Conservation (phyloP, 1,284 basidiomycete genomes). For the Microbotryomycetes sp. region DNA sequence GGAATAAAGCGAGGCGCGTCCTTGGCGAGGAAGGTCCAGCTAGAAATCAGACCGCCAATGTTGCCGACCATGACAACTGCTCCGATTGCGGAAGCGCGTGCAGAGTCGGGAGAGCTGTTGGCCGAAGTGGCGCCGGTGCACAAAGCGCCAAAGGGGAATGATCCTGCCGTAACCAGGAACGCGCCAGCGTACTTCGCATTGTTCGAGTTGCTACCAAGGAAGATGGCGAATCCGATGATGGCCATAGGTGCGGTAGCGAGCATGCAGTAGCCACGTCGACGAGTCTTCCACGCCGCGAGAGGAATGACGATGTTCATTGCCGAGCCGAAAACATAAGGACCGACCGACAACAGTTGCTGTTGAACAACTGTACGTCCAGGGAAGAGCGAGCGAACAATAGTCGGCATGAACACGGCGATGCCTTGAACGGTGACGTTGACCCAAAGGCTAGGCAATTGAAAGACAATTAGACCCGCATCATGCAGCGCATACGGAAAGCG, state of each 20-base stretch:
- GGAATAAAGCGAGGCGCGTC: conserved; percentile 4
- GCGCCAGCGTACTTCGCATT: neutral
- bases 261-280: conserved; percentile 28
- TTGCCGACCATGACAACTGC: conserved; percentile 30
- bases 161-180: neutral
- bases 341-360: conserved; percentile 40
- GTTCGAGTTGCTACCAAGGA: conserved; percentile 28
- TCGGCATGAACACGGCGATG: conserved; percentile 37
- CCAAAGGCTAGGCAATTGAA: neutral
- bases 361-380: conserved; percentile 34
- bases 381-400: conserved; percentile 38
- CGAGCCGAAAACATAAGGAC: conserved; percentile 39
- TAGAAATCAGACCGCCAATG: conserved; percentile 37
- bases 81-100: neutral
- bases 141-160: neutral
- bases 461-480: conserved; percentile 41
- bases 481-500: conserved; percentile 8
- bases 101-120: neutral
- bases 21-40: conserved; percentile 34
- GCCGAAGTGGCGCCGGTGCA: neutral
- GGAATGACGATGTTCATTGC: conserved; percentile 34
- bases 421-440: conserved; percentile 38
- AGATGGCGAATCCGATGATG: conserved; percentile 39
- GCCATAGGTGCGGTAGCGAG: conserved; percentile 31
- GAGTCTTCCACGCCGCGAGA: conserved; percentile 32